Evolutionary conservation across 495 filamentous ascomycete genomes (phyloP), one percentile per base, ranked within the genome.

Genomic region (Podospora appendiculata): DNA sequence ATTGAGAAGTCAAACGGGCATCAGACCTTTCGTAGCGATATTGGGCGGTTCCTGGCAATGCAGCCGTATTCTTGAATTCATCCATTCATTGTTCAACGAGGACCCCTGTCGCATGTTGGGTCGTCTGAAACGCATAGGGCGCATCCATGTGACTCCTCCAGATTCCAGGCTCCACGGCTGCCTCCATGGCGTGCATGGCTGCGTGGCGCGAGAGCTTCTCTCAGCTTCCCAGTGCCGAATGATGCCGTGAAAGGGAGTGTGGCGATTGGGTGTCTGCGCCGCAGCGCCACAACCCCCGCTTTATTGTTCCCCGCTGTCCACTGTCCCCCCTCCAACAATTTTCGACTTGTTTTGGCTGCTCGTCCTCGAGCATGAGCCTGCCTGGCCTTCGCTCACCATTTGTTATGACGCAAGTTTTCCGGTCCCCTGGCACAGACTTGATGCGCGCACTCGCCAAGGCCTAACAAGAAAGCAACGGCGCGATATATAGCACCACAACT

Each of bases 401-500:
- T 64, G 58, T 63, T 62, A 63, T 67, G 64, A 65, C 64, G 64
- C 64, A 65, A 57, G 48, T 57, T 54, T 18, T 18, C 47, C 18
- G n/a, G 33, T 41, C 32, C 32, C 50, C 52, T 53, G 56, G 54
- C 57, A 58, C 55, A 57, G 56, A 55, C 54, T 42, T 39, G 47
- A 6, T 41, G 46, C 47, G 12, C 36, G 36, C 36, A 11, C 36
- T 38, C 36, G 36, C 10, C 36, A 3, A 38, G 36, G 13, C 36
- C 36, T 8, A 13, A 38, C 36, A 38, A 38, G 36, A 11, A 11
- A 38, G 6, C 34, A 11, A 36, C 6, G 34, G 34, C 34, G 34
- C 34, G 34, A 6, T 11, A 36, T 38, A 38, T 3, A 38, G 9
- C 13, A 38, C 10, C 10, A 38, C 36, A 14, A 4, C 32, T 14